Percentiles rank a stretch among this genome's conserved stretches.
Conservation (phyloP, 1,284 basidiomycete genomes). For the Anthracocystis walkeri region DNA sequence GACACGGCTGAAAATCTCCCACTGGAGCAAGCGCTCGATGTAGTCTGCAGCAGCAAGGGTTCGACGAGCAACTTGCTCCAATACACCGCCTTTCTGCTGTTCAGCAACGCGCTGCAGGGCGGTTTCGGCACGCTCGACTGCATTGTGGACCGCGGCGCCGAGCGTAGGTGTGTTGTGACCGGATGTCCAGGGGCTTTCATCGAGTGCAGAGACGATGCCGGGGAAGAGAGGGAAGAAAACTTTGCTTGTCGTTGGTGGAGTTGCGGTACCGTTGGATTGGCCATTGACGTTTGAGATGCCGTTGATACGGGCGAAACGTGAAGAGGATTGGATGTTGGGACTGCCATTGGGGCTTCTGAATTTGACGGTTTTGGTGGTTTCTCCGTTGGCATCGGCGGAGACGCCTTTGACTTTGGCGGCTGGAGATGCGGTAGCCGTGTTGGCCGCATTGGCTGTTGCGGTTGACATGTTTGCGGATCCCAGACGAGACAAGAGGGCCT, state of each 20-base stretch:
- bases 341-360: constrained; percentile 15
- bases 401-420: constrained; percentile 28
- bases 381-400: background rate
- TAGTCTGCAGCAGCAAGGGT: constrained; percentile 20
- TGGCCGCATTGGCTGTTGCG: constrained; percentile 5
- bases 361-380: constrained; percentile 20
- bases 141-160: constrained; percentile 36
- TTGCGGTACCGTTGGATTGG: background rate
- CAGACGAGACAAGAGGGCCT: no score
- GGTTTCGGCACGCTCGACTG: constrained; percentile 36
- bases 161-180: constrained; percentile 46
- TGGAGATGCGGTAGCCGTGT: constrained; percentile 18
- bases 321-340: constrained; percentile 30
- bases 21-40: constrained; percentile 39
- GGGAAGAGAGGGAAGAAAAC: constrained; percentile 40
- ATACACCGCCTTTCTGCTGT: constrained; percentile 21
- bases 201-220: constrained; percentile 35
- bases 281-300: constrained; percentile 20
- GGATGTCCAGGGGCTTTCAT: constrained; percentile 43
- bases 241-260: constrained; percentile 16
- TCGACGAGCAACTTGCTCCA: constrained; percentile 8
- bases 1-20: constrained; percentile 41
- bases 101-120: constrained; percentile 30
- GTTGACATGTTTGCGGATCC: constrained; percentile 23
- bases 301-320: constrained; percentile 43